Conservation (phyloP, 352 stramenopile species). For the Peronospora destructor region DNA sequence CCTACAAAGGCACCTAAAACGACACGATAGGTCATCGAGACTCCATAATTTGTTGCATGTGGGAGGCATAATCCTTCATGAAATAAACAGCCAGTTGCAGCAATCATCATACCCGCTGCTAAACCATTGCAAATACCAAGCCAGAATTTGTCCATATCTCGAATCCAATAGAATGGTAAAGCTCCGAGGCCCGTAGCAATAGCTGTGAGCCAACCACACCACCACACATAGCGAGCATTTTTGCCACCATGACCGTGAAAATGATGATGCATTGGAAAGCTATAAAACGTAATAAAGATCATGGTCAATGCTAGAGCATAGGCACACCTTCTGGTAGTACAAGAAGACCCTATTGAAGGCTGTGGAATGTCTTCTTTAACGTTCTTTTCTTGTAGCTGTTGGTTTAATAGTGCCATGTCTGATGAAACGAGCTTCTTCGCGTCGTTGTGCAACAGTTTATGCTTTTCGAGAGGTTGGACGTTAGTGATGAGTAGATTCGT, state of each 20-base stretch:
- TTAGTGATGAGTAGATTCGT: background rate
- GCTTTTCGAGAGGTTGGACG: slow-evolving; percentile 10
- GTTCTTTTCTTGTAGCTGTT: slow-evolving; percentile 6
- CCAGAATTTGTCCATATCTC: slow-evolving; percentile 91
- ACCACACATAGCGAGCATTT: slow-evolving; percentile 90
- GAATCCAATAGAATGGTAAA: slow-evolving; percentile 91
- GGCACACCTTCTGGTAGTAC: slow-evolving; percentile 17
- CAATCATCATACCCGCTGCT: slow-evolving; percentile 97
- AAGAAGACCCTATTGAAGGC: slow-evolving; percentile 12
- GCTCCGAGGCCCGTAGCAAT: slow-evolving; percentile 92
- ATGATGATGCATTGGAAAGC: slow-evolving; percentile 33
- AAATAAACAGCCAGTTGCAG: slow-evolving; percentile 92
- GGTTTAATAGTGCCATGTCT: background rate
- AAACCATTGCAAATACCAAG: slow-evolving; percentile 92
- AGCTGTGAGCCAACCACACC: slow-evolving; percentile 96
- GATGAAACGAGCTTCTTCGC: slow-evolving; percentile 17
- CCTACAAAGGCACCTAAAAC: slow-evolving; percentile 86
- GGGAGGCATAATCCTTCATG: slow-evolving; percentile 88
- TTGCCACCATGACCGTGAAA: slow-evolving; percentile 34
- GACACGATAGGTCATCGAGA: slow-evolving; percentile 75
- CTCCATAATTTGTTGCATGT: slow-evolving; percentile 58
- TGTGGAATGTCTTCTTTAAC: background rate
- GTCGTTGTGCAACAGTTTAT: slow-evolving; percentile 16
- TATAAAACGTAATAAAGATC: slow-evolving; percentile 60
- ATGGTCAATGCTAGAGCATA: slow-evolving; percentile 49